Evolutionary conservation across 176 grass and related monocot species (phyloP), one percentile per base, ranked within the genome.

Genomic region (Dactylis glomerata): DNA sequence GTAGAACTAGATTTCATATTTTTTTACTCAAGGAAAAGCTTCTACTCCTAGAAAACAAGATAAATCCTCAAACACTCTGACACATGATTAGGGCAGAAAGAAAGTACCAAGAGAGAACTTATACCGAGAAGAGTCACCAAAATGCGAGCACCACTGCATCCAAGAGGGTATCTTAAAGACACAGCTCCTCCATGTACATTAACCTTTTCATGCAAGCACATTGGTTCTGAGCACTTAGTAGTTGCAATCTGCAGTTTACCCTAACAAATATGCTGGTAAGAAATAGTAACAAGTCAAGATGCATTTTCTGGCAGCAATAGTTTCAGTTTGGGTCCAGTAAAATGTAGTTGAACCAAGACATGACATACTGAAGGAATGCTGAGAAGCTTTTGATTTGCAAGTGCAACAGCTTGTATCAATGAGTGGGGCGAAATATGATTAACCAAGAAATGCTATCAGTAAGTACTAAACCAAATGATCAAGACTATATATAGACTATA

Each of bases 351-450:
- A 80, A 44, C 0, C 7, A 73, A 49, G 37, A 64, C 44, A 26
- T 13, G 20, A 89, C 96, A 92, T 86, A 98, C 96, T 52, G 85
- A 85, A 92, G 96, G 66, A 67, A 98, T 84, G 5, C 85, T 83
- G 0, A 98, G 93, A 95, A 98, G 89, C 83, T 98, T 98, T 73
- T 98, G 96, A 57, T 98, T 98, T 93, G 96, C 91, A 61, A 98
- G 96, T 49, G 96, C 96, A 80, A 98, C 96, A 81, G 89, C 91
- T 93, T 98, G 77, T 0, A 68, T 23, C 85, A 14, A 86, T 1
- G 73, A 76, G 22, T 31, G 71, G 31, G 24, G 80, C 82, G 20
- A 51, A n/a, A 69, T 44, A 47, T 88, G 20, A 28, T 28, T 75
- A 44, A 6, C 51, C n/a, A 51, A 32, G 26, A 57, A 49, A 16